Evolutionary conservation across 345 rosid species (phyloP).

Genomic region (Salix arbutifolia): DNA sequence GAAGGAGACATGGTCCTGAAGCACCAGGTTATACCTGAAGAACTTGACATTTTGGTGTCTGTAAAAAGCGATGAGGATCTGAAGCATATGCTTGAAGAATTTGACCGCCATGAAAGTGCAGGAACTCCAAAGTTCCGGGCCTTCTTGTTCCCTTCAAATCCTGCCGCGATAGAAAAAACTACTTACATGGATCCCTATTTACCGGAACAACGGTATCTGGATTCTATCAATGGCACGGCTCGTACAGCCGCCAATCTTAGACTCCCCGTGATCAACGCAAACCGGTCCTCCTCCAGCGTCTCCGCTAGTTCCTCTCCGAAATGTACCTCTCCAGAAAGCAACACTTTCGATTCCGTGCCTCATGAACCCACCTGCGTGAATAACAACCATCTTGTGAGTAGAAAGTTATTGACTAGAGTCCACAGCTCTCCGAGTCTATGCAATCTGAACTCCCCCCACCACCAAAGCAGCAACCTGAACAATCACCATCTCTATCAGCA

Average conservation of each 20-base stretch:
- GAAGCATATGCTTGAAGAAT: constrained; percentile 75
- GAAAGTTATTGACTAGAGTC: constrained; percentile 54
- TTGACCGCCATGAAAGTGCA: constrained; percentile 47
- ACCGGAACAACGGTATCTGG: constrained; percentile 69
- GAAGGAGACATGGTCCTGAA: constrained; percentile 59
- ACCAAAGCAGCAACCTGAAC: constrained; percentile 16
- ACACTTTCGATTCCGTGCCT: constrained; percentile 14
- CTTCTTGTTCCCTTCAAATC: constrained; percentile 61
- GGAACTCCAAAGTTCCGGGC: constrained; percentile 54
- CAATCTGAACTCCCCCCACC: constrained; percentile 24
- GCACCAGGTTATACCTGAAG: constrained; percentile 65
- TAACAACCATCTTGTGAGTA: constrained; percentile 19
- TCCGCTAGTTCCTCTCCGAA: constrained; percentile 67
- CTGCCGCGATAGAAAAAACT: constrained; percentile 29
- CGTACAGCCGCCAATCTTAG: constrained; percentile 20
- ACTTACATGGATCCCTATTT: constrained; percentile 34
- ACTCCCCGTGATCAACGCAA: constrained; percentile 33
- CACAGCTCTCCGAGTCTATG: constrained; percentile 65
- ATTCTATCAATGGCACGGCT: constrained; percentile 64
- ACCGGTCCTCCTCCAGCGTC: constrained; percentile 38
- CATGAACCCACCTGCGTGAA: constrained; percentile 23
- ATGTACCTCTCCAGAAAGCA: constrained; percentile 51
- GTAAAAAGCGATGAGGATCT: constrained; percentile 73
- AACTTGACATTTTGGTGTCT: constrained; percentile 74
- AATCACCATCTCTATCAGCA: constrained; percentile 26